phyloP scores from a whole-genome alignment of 176 grass and related monocot genomes.

The Rhipidocladum racemiflorum region DNA sequence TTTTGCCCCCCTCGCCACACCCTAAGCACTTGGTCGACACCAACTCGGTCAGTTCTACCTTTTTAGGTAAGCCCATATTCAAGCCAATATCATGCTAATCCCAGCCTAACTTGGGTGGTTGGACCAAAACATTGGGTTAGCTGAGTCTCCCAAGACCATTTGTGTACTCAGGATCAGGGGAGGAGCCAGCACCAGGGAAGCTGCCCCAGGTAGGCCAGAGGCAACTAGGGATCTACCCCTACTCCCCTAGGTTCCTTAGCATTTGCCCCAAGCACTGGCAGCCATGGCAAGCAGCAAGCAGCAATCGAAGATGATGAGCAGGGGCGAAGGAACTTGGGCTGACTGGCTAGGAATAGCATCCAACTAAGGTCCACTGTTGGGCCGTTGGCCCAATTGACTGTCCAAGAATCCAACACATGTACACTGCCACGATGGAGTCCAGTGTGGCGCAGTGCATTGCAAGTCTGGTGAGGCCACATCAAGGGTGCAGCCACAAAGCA shows the following conservation, averaged over 20 bases:
- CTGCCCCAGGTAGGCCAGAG: not conserved
- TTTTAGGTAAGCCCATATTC: not conserved
- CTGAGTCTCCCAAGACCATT: not conserved
- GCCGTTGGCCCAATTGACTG: too few species aligned
- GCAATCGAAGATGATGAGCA: not conserved
- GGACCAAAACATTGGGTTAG: not conserved
- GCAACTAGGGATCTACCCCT: not conserved
- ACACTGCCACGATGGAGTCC: not conserved
- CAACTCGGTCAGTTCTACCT: not conserved
- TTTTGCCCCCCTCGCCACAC: not conserved
- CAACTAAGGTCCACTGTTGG: too few species aligned
- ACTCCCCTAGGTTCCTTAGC: not conserved
- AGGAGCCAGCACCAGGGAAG: not conserved
- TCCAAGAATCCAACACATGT: not conserved
- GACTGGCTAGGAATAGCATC: too few species aligned
- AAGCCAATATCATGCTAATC: not conserved
- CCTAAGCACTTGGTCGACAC: not conserved
- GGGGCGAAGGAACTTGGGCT: not conserved
- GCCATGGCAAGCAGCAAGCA: not conserved
- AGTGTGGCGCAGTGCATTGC: not conserved
- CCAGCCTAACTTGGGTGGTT: not conserved
- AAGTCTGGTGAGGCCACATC: not conserved
- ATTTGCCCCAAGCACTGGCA: not conserved
- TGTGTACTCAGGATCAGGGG: not conserved
- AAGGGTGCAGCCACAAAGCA: not conserved